A percentile compares a stretch with the other conserved stretches of the same genome.
Conservation (phyloP, 2,329 filamentous ascomycete species). For the Colletotrichum higginsianum region DNA sequence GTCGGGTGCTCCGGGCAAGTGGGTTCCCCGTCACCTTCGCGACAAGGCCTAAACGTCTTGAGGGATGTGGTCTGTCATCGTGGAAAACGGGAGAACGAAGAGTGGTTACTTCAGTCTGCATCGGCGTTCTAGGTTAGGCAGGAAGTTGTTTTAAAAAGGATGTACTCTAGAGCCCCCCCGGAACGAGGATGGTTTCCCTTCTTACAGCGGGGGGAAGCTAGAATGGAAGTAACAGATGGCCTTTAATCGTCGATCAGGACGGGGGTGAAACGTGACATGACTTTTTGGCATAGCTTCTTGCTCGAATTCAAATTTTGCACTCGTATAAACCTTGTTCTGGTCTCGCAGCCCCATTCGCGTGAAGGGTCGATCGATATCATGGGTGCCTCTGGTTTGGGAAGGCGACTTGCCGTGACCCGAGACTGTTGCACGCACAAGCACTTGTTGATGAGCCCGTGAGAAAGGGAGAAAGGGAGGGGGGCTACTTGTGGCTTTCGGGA, state of each 20-base stretch:
- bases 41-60: conserved; percentile 57
- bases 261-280: conserved; percentile 38
- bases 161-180: conserved; percentile 55
- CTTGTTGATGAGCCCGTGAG: not conserved
- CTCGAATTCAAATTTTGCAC: conserved; percentile 23
- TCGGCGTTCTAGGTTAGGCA: conserved; percentile 55
- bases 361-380: not conserved
- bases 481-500: not conserved
- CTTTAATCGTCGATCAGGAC: conserved; percentile 38
- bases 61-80: conserved; percentile 46
- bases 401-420: not conserved
- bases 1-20: conserved; percentile 70
- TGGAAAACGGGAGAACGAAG: conserved; percentile 34
- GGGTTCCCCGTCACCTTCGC: conserved; percentile 66
- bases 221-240: conserved; percentile 43
- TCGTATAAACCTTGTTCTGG: not conserved
- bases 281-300: conserved; percentile 37
- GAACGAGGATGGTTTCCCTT: conserved; percentile 50
- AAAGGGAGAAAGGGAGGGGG: too few species aligned
- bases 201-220: conserved; percentile 50
- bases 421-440: not conserved
- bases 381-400: not conserved
- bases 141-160: conserved; percentile 51
- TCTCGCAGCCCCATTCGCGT: too few species aligned
- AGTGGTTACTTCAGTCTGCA: conserved; percentile 49